Evolutionary conservation across 768 basidiomycete species (phyloP), one percentile per base, ranked within the genome.

Genomic region (Rhizopogon roseolus): DNA sequence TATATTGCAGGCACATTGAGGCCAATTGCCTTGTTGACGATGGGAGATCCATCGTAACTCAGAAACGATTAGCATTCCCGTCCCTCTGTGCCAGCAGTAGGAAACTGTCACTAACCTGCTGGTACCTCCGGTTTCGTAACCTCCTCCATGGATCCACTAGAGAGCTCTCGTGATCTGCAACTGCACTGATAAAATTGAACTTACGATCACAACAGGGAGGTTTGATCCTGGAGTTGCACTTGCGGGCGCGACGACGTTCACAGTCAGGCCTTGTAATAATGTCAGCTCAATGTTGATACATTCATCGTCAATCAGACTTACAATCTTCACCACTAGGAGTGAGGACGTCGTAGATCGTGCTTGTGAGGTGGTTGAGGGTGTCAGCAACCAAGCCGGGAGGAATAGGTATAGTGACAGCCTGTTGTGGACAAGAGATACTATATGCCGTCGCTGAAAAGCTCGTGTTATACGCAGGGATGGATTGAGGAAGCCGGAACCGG

Each of bases 191-290:
- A 22, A 50, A 34, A 27, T 4, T 14, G 6, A 13, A 71, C 79
- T 42, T 64, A 82, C 81, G 32, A 76, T 79, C 19, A 80, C 67
- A 6, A 85, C 79, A 2, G 83, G 82, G 3, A 83, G 66, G 49
- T 77, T 77, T 8, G 74, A 74, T 0, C 60, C 59, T 2, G 75
- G 51, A 0, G 71, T 74, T 1, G 76, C 71, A 36, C 57, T 63
- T 1, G 65, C 62, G 5, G 83, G 81, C 44, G 71, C 74, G 27
- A 80, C 59, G 16, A 84, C 74, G 56, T 84, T 82, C 37, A 85
- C 54, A 1, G 75, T 80, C 17, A 84, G 66, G 65, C 81, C 81
- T 61, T 25, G 9, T 0, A 16, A 28, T 25, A 4, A 13, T 27
- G 37, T 27, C 22, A 5, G 17, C 14, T 41, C 34, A 42, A 37